Base-by-base conservation (phyloP, 106 monocot species). In the Gastrodia elata region DNA sequence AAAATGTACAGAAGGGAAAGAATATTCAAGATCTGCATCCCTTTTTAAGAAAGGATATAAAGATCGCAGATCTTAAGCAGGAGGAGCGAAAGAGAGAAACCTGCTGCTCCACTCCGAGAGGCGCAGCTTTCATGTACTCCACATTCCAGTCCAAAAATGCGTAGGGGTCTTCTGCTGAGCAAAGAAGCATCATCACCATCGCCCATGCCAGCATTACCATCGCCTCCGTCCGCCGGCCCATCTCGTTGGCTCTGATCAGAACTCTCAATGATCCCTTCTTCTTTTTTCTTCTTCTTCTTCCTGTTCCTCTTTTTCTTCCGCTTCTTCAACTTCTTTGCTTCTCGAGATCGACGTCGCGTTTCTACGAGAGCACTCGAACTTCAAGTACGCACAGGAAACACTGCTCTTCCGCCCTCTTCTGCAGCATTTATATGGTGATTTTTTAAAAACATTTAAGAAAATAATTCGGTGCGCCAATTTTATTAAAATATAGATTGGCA, bases 51-150 rank as follows among this genome's bases (percentile, higher is more conserved):
- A 22, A 22, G 1, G 0, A 52, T n/a, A 52, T n/a, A 52, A 22
- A 22, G 5, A 52, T 52, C 9, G 52, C 52, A 52, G 52, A 52
- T 52, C 52, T 6, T 5, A 52, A 22, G 20, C 2, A 48, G 48
- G 9, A 22, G 9, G 22, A 52, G n/a, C n/a, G n/a, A 7, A 32
- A 61, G 61, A 61, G 30, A 10, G 13, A 14, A 2, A 61, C 61
- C 61, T 61, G 61, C 59, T 59, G 59, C 61, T 61, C 61, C 30
- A 61, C 61, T 61, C 61, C 61, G 10, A 61, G 61, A 7, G 61
- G 61, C 9, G 61, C 30, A 11, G 61, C 61, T 32, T 61, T 61
- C 28, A 61, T 61, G 30, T 61, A 61, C 4, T 8, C 61, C 28
- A 61, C 61, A 14, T 61, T 61, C 61, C 61, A 61, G 61, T 61